phyloP scores from a whole-genome alignment of 345 rosid genomes.

The Stellera chamaejasme region DNA sequence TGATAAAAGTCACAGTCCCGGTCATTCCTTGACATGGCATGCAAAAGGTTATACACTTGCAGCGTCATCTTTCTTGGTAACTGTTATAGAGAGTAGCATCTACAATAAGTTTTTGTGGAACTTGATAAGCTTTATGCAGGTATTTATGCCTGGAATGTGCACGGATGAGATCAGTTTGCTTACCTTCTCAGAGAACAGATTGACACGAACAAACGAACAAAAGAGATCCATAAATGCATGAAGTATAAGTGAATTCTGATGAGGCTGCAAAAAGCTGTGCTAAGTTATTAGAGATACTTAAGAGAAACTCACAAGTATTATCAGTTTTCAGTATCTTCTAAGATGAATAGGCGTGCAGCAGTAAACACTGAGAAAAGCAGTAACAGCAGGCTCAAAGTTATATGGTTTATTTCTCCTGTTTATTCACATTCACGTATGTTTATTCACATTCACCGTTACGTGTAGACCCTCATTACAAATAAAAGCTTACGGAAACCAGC shows the following conservation, averaged over 20 bases:
- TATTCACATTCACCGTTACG: constrained; percentile 1
- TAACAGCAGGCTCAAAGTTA: constrained; percentile 6
- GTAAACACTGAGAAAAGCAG: not conserved
- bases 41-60: constrained; percentile 89
- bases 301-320: constrained; percentile 17
- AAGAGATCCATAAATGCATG: constrained; percentile 99
- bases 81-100: constrained; percentile 38
- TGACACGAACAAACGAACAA: constrained; percentile 91
- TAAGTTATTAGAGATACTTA: constrained; percentile 53
- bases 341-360: constrained; percentile 3
- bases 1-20: constrained; percentile 97
- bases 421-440: too few species aligned
- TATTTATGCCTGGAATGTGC: constrained; percentile 1
- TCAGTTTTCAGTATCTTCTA: constrained; percentile 4
- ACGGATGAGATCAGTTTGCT: constrained; percentile 16
- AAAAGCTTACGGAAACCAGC: constrained; percentile 14
- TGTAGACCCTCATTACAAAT: not conserved
- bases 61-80: constrained; percentile 96
- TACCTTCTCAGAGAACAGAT: constrained; percentile 95
- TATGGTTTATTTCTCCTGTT: not conserved
- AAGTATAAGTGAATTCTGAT: constrained; percentile 94
- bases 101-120: constrained; percentile 7
- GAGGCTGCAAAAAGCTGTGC: constrained; percentile 88
- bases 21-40: constrained; percentile 88
- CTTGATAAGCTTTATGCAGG: not conserved